Base-by-base conservation (phyloP, 1,284 basidiomycete species). In the Rhodotorula sp. region DNA sequence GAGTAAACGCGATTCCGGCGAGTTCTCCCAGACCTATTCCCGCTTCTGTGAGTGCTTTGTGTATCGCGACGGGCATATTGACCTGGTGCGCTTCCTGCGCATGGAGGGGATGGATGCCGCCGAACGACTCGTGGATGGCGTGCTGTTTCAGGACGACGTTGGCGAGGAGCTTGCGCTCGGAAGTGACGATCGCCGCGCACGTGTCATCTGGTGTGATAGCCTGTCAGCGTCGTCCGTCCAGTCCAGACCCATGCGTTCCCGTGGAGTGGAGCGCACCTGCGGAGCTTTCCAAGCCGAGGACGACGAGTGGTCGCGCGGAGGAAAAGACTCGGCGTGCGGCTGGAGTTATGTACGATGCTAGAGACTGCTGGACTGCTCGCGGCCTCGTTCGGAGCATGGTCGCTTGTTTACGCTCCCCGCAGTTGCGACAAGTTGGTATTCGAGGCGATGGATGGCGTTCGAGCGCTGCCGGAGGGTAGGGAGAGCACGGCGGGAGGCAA, bases 1-100 rank as follows among this genome's bases (percentile, higher is more conserved):
- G 85, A 0, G 94, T 96, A 78, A 91, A 95, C 0, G 94, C 94
- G 54, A 96, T 85, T 0, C 91, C 93, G 76, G 95, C 89, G 18
- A 97, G 82, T 51, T 91, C 86, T 3, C 80, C 78, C 46, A 90
- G 80, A 29, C 80, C 79, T 42, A 92, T 68, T 0, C 83, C 80
- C 0, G 92, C 89, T 54, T 91, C 86, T 0, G 79, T 70, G 24
- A 96, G 82, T 0, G 93, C 92, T 67, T 82, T 82, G 46, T 81
- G 80, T 58, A 95, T 87, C 2, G 90, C 93, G 44, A 82, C 77
- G 17, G 93, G 93, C 85, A 96, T 86, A 74, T 91, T 89, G 59
- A 82, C 83, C 77, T 81, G 75, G 71, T 85, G 94, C 5, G 75
- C 72, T 46, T 76, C 68, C 42, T 73, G 68, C 4, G 73, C 71